phyloP scores from a whole-genome alignment of 78 protist genomes.

The Protostelium mycophagum region DNA sequence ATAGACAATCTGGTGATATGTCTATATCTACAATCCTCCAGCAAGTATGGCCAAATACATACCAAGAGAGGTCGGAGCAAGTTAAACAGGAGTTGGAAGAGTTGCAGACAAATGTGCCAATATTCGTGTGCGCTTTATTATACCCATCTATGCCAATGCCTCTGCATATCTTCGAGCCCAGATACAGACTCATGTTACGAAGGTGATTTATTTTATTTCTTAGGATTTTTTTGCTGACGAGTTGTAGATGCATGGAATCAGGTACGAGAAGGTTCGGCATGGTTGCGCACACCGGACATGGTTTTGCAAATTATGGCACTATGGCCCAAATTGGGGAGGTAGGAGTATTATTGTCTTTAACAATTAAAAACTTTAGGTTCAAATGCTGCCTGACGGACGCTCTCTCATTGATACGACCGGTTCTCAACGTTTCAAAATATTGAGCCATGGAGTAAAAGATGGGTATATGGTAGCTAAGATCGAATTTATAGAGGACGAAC shows the following conservation, averaged over 20 bases:
- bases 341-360: not conserved
- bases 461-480: not conserved
- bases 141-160: slow-evolving; percentile 10
- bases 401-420: not conserved
- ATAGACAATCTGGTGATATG: not conserved
- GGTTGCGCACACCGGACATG: not conserved
- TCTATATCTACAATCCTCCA: not conserved
- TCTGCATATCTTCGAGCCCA: slow-evolving; percentile 35
- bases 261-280: not conserved
- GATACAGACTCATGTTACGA: slow-evolving; percentile 12
- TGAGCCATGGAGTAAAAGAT: not conserved
- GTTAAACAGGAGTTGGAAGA: not conserved
- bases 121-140: slow-evolving; percentile 9
- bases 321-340: not conserved
- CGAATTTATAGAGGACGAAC: not conserved
- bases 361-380: not conserved
- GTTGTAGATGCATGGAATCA: not conserved
- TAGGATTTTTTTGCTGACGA: not conserved
- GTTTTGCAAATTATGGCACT: not conserved
- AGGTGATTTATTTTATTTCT: not conserved
- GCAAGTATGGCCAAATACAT: not conserved
- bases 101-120: slow-evolving; percentile 6
- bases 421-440: not conserved
- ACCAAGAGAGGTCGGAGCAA: not conserved
- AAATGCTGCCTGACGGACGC: not conserved